Base-by-base conservation (phyloP, 2,329 filamentous ascomycete genomes). In the Colletotrichum eremochloae region DNA sequence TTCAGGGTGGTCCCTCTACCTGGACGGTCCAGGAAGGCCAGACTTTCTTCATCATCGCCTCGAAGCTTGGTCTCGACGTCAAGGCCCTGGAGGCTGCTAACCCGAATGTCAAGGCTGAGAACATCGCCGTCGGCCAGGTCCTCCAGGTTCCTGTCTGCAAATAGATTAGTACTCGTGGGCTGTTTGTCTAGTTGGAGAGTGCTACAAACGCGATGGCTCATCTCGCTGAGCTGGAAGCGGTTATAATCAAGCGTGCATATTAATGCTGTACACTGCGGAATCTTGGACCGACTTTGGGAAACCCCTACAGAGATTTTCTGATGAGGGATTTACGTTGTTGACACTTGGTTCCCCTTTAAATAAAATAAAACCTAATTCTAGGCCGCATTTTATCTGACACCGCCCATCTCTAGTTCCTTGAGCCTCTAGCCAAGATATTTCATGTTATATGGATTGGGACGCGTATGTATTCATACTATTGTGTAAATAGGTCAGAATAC, bases 81-180 rank as follows among this genome's bases (percentile, higher is more conserved):
- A 48, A 55, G 31, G 44, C 42, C 24, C 69, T 72, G 18, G 52
- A 55, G 6, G 46, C 53, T 12, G 66, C 50, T 20, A 72, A 72
- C 69, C 18, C 55, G 38, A 48, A 57, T 9, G 60, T 69, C 46
- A 66, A 56, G 36, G 60, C 69, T 1, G 38, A 55, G 33, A n/a
- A 53, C 12, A 58, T 72, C 65, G 11, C 60, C 55, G 6, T 44
- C 8, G 58, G 66, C 60, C 58, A 72, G 36, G 38, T 48, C 3
- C 61, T 72, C 66, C 56, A 72, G 12, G 20, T 72, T 15, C 69
- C 69, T 24, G 60, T 69, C 38, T 72, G 69, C 18, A 61, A 63
- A 38, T 31, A 48, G 20, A 0, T n/a, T 5, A 12, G 20, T 12
- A 0, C 12, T 11, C 1, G 12, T 4, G 31, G 9, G 2, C 8